Evolutionary conservation across 768 basidiomycete genomes (phyloP).

Genomic region (Pleurotus ostreatus): DNA sequence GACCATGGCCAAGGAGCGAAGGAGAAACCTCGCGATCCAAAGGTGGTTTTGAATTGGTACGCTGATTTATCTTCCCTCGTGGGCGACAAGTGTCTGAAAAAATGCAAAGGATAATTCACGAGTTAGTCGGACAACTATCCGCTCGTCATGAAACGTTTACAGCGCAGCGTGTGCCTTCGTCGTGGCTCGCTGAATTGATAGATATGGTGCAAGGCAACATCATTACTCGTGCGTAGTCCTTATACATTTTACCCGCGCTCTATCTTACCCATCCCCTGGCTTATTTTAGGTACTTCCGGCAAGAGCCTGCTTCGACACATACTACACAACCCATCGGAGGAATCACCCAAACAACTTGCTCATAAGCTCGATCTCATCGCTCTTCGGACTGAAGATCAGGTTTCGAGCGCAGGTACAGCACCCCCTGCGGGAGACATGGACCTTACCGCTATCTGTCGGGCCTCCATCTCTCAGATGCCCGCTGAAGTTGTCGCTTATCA

Average conservation of each 20-base stretch:
- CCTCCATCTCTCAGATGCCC: conserved; percentile 65
- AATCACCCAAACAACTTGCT: conserved; percentile 39
- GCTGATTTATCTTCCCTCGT: conserved; percentile 14
- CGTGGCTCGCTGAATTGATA: conserved; percentile 73
- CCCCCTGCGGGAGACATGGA: conserved; percentile 25
- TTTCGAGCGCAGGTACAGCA: conserved; percentile 11
- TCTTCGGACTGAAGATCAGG: conserved; percentile 14
- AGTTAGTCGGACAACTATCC: conserved; percentile 76
- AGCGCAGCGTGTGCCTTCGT: conserved; percentile 54
- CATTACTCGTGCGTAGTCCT: conserved; percentile 58
- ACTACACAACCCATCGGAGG: conserved; percentile 41
- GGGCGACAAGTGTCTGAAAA: conserved; percentile 10
- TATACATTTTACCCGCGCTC: not conserved
- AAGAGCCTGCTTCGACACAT: conserved; percentile 74
- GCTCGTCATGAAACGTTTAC: conserved; percentile 48
- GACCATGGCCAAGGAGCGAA: conserved; percentile 7
- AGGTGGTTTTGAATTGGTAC: conserved; percentile 82
- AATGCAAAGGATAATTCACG: conserved; percentile 77
- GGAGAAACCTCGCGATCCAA: conserved; percentile 49
- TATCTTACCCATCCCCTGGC: conserved; percentile 5
- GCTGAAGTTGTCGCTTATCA: conserved; percentile 61
- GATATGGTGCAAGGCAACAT: conserved; percentile 62
- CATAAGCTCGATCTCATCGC: conserved; percentile 44
- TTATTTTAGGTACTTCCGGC: conserved; percentile 63
- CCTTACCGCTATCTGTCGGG: conserved; percentile 51